Evolutionary conservation across 345 rosid genomes (phyloP).

Genomic region (Arabidopsis suecica): DNA sequence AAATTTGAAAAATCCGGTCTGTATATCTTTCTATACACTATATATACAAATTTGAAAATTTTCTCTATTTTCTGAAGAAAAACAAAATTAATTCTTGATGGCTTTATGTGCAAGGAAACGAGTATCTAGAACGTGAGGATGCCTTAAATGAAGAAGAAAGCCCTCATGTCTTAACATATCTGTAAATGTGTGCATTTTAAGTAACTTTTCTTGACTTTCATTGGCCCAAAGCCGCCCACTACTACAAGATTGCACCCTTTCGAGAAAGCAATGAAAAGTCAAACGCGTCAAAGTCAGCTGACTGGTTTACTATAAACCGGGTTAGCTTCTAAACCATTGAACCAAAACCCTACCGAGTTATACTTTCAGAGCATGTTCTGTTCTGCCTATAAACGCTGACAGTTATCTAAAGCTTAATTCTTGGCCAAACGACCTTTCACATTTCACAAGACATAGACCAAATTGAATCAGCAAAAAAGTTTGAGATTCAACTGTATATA

Average conservation of each 20-base stretch:
- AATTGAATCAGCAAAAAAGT: slow-evolving; percentile 6
- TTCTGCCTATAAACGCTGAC: neutral
- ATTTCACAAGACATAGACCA: slow-evolving; percentile 14
- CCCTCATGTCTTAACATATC: slow-evolving; percentile 30
- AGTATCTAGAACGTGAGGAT: slow-evolving; percentile 30
- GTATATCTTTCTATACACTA: no score
- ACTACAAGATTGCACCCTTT: slow-evolving; percentile 17
- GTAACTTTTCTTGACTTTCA: slow-evolving; percentile 34
- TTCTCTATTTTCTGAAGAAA: no score
- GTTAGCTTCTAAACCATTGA: neutral
- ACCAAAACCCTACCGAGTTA: slow-evolving; percentile 10
- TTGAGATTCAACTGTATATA: slow-evolving; percentile 29
- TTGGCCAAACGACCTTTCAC: slow-evolving; percentile 6
- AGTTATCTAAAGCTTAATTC: slow-evolving; percentile 8
- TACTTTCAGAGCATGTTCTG: neutral
- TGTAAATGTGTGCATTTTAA: slow-evolving; percentile 39
- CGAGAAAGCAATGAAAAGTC: slow-evolving; percentile 35
- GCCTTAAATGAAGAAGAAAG: slow-evolving; percentile 34
- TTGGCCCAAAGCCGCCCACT: slow-evolving; percentile 34
- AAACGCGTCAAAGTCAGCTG: slow-evolving; percentile 34
- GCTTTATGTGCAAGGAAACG: slow-evolving; percentile 34
- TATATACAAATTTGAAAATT: no score
- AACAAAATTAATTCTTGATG: neutral
- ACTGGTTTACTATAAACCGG: slow-evolving; percentile 23
- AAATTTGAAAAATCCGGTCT: no score